Evolutionary conservation across 495 filamentous ascomycete genomes (phyloP), one percentile per base, ranked within the genome.

Genomic region (Aspergillus heteromorphus): DNA sequence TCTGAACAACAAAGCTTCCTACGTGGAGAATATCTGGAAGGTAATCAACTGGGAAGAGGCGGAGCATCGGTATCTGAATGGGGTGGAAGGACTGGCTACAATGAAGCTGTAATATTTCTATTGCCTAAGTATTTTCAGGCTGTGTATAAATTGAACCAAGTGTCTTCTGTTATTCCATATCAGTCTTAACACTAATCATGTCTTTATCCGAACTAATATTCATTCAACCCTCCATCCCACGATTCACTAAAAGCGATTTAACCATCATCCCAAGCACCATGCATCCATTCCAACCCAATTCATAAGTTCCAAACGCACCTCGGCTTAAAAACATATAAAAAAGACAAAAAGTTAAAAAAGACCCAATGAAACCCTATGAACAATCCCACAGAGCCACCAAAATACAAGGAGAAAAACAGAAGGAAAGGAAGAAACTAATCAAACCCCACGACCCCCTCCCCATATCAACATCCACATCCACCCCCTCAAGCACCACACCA

Each of bases 11-110:
- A 98, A 98, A 79, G 93, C 88, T 13, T 89, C 91, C 59, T 98
- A 98, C 71, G 92, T 97, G 57, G 81, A 84, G 40, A 88, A 87
- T 29, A 87, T 97, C 62, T 98, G 93, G 93, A 89, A 95, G 71
- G 88, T 98, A 17, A 79, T 98, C 54, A 96, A 97, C 74, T 98
- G 93, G 93, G 88, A 87, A 66, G 83, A 85, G 40, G 92, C 88
- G 2, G 93, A 95, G 79, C 79, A 85, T 61, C 82, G 93, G 47
- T 92, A 88, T 64, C 61, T 47, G 38, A 59, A 63, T 40, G 73
- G 67, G 4, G 61, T 70, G 17, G 61, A 69, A 48, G 64, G 61
- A 10, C 50, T 38, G 17, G 38, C 21, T 4, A 2, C 1, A 7
- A 4, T 47, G 43, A 47, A 47, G 43, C 16, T 47, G 43, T 47